Evolutionary conservation across 2,329 filamentous ascomycete species (phyloP).

Genomic region (Beauveria asiatica): DNA sequence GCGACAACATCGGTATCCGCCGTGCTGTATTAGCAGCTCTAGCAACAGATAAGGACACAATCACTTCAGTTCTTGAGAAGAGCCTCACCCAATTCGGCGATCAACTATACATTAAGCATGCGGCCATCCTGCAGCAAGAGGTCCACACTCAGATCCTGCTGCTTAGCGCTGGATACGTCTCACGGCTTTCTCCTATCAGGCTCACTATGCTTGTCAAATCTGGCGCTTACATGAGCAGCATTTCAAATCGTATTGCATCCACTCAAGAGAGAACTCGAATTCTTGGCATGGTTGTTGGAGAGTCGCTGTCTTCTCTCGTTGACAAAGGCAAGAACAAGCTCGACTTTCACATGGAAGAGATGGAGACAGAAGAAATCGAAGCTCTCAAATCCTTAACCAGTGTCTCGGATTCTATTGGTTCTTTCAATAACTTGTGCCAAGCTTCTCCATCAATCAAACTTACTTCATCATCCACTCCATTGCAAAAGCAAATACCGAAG

Average conservation of each 20-base stretch:
- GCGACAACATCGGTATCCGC: conserved; percentile 55
- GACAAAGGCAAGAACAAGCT: conserved; percentile 64
- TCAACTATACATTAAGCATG: conserved; percentile 76
- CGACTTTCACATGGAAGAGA: conserved; percentile 77
- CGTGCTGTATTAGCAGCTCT: conserved; percentile 56
- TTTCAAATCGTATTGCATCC: conserved; percentile 77
- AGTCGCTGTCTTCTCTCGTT: conserved; percentile 55
- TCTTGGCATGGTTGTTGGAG: conserved; percentile 81
- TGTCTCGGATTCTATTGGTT: conserved; percentile 55
- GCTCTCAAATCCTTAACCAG: conserved; percentile 64
- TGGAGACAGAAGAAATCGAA: conserved; percentile 59
- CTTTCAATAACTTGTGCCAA: conserved; percentile 39
- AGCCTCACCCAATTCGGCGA: conserved; percentile 72
- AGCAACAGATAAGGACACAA: conserved; percentile 38
- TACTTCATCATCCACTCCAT: background rate
- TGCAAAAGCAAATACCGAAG: conserved; percentile 14
- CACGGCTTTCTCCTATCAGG: conserved; percentile 56
- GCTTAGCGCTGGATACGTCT: conserved; percentile 66
- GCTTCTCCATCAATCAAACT: conserved; percentile 6
- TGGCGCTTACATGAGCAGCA: conserved; percentile 61
- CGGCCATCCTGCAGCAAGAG: conserved; percentile 81
- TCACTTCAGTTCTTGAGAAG: conserved; percentile 56
- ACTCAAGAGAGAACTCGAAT: conserved; percentile 69
- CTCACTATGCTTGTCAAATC: conserved; percentile 63
- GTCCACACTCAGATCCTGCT: conserved; percentile 74